Evolutionary conservation across 2,329 filamentous ascomycete species (phyloP), one percentile per base, ranked within the genome.

Genomic region (Macroventuria anomochaeta): DNA sequence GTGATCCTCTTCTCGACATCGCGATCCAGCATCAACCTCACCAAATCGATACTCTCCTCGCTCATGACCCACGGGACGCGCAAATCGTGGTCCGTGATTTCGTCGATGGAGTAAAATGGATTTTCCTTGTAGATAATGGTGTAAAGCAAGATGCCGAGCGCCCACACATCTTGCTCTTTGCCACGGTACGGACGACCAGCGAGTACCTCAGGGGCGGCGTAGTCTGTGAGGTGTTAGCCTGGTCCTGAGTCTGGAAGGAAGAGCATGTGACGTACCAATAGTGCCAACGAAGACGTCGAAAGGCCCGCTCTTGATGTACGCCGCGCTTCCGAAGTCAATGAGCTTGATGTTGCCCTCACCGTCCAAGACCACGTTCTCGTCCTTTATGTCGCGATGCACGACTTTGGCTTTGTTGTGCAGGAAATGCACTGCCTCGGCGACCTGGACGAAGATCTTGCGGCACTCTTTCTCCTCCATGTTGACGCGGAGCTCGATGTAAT

Each of bases 41-140:
- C 89, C 46, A 99, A 81, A 66, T 97, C 89, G 62, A 99, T 96
- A 74, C 92, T 96, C 62, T 93, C 89, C 61, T 97, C 92, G 74
- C 91, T 92, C 79, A 93, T 86, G 28, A 89, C 84, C 73, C 90
- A 97, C 0, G 95, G 95, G 23, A 99, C 88, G 40, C 95, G 86
- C 54, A 99, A 80, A 65, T 97, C 93, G 69, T 93, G 93, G 73
- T 99, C 95, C 85, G 97, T 96, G 70, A 99, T 99, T 80, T 99
- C 95, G 75, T 99, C 95, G 68, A 97, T 95, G 76, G 90, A 96
- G 82, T 97, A 97, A 76, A 97, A 99, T 0, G 95, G 93, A 71
- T 99, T 99, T 78, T 99, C 95, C 78, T 97, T 99, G 83, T 99
- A 99, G 69, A 97, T 89, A 70, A 99, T 97, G 23, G 95, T 99